phyloP scores from a whole-genome alignment of 2,329 filamentous ascomycete species.

The Lachnellula arida region DNA sequence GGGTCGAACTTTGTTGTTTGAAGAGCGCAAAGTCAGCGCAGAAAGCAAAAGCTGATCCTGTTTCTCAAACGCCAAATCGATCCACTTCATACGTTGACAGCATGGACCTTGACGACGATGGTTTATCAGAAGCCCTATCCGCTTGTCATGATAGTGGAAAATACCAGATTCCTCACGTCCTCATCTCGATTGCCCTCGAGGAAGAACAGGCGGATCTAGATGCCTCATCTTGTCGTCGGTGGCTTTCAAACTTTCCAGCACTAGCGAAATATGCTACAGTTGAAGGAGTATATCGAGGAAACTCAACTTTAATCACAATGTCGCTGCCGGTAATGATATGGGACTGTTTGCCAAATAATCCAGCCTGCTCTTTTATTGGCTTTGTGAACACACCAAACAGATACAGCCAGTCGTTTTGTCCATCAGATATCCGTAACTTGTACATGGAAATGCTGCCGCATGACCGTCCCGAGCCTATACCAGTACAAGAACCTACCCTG shows the following conservation, averaged over 20 bases:
- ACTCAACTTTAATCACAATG: slow-evolving; percentile 13
- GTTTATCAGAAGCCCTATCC: slow-evolving; percentile 2
- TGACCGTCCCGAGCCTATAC: background rate
- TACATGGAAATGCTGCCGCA: background rate
- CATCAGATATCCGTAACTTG: background rate
- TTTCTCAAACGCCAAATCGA: background rate
- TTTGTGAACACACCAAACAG: slow-evolving; percentile 12
- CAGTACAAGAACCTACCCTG: background rate
- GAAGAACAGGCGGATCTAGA: slow-evolving; percentile 13
- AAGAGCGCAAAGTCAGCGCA: background rate
- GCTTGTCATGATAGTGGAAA: slow-evolving; percentile 6
- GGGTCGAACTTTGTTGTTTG: slow-evolving; percentile 48
- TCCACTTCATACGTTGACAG: slow-evolving; percentile 12
- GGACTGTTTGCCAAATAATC: slow-evolving; percentile 15
- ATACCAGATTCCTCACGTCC: slow-evolving; percentile 14
- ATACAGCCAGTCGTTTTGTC: slow-evolving; percentile 2
- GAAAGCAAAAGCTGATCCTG: background rate
- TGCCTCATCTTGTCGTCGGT: slow-evolving; percentile 9
- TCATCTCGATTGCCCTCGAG: slow-evolving; percentile 16
- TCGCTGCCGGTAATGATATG: slow-evolving; percentile 17
- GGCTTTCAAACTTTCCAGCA: slow-evolving; percentile 14
- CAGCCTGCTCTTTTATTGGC: slow-evolving; percentile 17
- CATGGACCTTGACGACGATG: slow-evolving; percentile 13
- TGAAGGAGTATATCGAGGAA: slow-evolving; percentile 15
- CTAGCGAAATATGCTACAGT: slow-evolving; percentile 16